These are phyloP conservation scores for Cajanus cajan DNA, from an alignment of 306 rosid species.

Conservation along the genomic window DNA sequence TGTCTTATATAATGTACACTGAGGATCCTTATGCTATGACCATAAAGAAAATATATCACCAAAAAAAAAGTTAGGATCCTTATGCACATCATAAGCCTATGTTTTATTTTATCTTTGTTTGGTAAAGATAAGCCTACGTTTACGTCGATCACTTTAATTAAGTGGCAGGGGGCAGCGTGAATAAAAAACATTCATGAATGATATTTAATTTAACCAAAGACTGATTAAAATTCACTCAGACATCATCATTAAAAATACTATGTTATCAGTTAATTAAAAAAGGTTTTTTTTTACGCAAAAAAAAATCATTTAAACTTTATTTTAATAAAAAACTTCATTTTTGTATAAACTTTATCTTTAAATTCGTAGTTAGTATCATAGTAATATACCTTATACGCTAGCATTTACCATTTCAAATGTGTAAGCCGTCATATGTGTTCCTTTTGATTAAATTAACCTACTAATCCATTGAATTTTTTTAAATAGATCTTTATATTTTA, in stretches of 20 bases:
- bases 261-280: background rate
- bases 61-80: no score
- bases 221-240: background rate
- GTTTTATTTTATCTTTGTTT: no score
- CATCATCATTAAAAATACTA: background rate
- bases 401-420: background rate
- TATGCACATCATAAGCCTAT: no score
- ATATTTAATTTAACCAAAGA: background rate
- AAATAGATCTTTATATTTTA: background rate
- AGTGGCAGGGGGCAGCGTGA: background rate
- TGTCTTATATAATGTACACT: background rate
- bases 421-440: background rate
- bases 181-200: background rate
- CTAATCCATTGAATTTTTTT: background rate
- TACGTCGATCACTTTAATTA: background rate
- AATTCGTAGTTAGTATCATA: background rate
- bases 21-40: no score
- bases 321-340: no score
- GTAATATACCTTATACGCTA: background rate
- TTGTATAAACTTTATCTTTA: no score
- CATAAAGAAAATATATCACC: no score
- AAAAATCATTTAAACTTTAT: no score
- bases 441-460: background rate
- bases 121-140: no score
- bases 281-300: no score